Percentiles rank a stretch among this genome's conserved stretches.
phyloP scores from a whole-genome alignment of 2,329 filamentous ascomycete species.

The Hypoxylon sp. region DNA sequence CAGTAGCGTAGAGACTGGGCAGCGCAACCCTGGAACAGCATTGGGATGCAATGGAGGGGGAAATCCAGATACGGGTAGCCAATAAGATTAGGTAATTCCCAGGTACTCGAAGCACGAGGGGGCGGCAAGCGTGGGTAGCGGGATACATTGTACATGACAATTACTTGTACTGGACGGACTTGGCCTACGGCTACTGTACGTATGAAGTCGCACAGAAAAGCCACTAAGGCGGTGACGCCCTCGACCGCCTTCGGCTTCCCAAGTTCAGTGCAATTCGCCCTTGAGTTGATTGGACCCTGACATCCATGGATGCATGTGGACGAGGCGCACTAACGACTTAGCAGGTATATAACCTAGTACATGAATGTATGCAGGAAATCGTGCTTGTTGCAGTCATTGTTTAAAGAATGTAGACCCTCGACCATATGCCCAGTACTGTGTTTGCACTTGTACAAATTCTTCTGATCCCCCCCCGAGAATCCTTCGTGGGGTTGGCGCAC shows the following conservation, averaged over 20 bases:
- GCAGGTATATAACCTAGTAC: not conserved
- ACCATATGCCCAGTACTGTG: not conserved
- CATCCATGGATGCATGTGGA: no score
- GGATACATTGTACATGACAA: constrained; percentile 3
- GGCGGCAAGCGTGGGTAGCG: constrained; percentile 20
- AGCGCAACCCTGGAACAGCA: constrained; percentile 28
- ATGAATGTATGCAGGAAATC: not conserved
- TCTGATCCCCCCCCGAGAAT: not conserved
- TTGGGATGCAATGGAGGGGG: not conserved
- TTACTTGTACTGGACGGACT: no score
- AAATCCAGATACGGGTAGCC: not conserved
- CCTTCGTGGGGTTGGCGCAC: not conserved
- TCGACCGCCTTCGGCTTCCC: constrained; percentile 39
- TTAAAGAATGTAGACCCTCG: not conserved
- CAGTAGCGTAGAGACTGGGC: not conserved
- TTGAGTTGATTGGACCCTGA: constrained; percentile 22
- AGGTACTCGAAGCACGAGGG: constrained; percentile 4
- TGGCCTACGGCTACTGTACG: constrained; percentile 5
- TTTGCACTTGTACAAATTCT: not conserved
- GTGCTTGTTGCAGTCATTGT: not conserved
- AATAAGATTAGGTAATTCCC: not conserved
- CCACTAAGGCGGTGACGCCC: constrained; percentile 33
- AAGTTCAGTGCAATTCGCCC: constrained; percentile 17
- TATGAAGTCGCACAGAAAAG: constrained; percentile 13
- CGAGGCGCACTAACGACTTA: not conserved